Conservation (phyloP, 371 early-diverging fungal species). For the Funneliformis caledonium region DNA sequence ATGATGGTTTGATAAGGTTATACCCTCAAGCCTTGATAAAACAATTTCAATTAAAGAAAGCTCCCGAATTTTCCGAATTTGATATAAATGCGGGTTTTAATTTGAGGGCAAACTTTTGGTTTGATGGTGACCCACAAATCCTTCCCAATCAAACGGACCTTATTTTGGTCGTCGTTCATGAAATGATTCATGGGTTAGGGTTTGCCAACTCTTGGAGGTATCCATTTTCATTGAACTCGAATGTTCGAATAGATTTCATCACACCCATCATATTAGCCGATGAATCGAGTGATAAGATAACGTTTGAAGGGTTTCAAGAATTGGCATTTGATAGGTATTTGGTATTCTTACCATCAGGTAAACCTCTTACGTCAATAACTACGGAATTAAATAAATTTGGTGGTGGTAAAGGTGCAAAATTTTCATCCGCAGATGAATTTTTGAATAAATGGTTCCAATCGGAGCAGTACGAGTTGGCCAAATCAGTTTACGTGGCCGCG, state of each 20-base stretch:
- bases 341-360: neutral
- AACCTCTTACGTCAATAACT: neutral
- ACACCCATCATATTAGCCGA: no score
- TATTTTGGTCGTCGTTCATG: constrained; percentile 61
- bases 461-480: constrained; percentile 19
- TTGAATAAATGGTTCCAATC: neutral
- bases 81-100: constrained; percentile 41
- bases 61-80: neutral
- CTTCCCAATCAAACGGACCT: constrained; percentile 54
- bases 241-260: no score
- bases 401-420: no score
- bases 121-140: constrained; percentile 39
- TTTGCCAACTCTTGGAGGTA: constrained; percentile 55
- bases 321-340: constrained; percentile 36
- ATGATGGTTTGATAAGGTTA: constrained; percentile 53
- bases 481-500: constrained; percentile 38
- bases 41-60: constrained; percentile 48
- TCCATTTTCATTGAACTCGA: no score
- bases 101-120: constrained; percentile 50
- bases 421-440: no score
- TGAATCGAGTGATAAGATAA: no score
- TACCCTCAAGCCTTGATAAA: constrained; percentile 72
- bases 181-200: constrained; percentile 68
- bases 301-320: neutral
- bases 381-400: constrained; percentile 1